Evolutionary conservation across 345 rosid genomes (phyloP).

Genomic region (Eucalyptus polybractea): DNA sequence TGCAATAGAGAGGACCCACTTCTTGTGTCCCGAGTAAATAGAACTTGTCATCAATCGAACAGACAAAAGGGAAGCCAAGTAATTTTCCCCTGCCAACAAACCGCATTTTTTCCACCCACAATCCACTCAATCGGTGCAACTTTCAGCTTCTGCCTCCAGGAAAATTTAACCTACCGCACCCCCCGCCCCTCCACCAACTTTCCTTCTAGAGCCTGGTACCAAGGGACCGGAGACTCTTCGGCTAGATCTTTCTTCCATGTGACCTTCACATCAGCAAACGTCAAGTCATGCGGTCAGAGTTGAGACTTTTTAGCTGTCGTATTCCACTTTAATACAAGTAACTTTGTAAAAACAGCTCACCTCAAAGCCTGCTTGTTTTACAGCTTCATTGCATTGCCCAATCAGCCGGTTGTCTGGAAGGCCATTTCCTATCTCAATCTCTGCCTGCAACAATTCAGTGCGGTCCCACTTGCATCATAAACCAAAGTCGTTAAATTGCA

Average conservation of each 20-base stretch:
- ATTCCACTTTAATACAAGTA: neutral
- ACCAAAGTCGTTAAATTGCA: neutral
- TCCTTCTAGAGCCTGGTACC: constrained; percentile 76
- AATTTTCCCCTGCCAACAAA: neutral
- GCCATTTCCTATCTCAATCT: constrained; percentile 87
- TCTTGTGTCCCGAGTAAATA: constrained; percentile 63
- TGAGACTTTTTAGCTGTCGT: neutral
- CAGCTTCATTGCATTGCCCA: constrained; percentile 67
- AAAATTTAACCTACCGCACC: neutral
- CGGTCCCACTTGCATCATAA: neutral
- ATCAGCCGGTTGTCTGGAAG: constrained; percentile 82
- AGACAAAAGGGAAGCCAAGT: neutral
- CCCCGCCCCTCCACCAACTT: neutral
- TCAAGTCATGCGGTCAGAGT: neutral
- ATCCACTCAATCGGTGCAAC: neutral
- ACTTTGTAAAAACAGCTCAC: constrained; percentile 12
- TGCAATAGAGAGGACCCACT: constrained; percentile 87
- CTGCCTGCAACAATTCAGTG: constrained; percentile 25
- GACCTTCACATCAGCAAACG: constrained; percentile 23
- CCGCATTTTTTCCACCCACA: neutral
- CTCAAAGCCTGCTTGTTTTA: constrained; percentile 81
- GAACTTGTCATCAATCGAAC: neutral
- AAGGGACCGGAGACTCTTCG: constrained; percentile 48
- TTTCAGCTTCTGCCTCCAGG: neutral
- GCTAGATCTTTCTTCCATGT: constrained; percentile 83